A percentile compares a stretch with the other conserved stretches of the same genome.
Conservation (phyloP, 345 rosid species). For the Gossypium stocksii region DNA sequence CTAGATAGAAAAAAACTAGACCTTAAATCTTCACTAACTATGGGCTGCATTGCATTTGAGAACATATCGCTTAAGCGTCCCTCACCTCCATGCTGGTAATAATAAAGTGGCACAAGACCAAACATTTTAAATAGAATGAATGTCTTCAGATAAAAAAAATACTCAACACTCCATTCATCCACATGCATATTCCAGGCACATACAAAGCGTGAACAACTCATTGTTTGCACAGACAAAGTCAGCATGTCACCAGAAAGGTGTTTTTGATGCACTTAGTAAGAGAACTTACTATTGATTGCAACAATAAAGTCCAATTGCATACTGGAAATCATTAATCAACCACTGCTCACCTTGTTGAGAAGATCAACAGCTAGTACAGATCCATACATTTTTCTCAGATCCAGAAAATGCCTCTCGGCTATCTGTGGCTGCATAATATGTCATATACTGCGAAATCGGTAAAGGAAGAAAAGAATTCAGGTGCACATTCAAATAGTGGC, state of each 20-base stretch:
- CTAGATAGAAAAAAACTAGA: slow-evolving; percentile 33
- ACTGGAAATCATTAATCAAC: background rate
- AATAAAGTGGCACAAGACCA: slow-evolving; percentile 13
- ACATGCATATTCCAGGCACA: background rate
- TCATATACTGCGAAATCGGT: slow-evolving; percentile 10
- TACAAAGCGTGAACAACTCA: background rate
- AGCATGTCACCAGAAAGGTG: background rate
- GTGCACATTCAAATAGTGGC: slow-evolving; percentile 9
- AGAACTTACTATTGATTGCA: background rate
- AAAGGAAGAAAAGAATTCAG: slow-evolving; percentile 8
- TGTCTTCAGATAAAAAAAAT: background rate
- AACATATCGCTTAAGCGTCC: slow-evolving; percentile 76
- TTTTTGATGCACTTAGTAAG: background rate
- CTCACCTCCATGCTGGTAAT: slow-evolving; percentile 87
- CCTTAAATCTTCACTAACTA: slow-evolving; percentile 80
- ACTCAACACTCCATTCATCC: background rate
- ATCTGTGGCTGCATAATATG: slow-evolving; percentile 51
- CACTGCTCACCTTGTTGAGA: slow-evolving; percentile 64
- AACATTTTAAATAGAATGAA: slow-evolving; percentile 17
- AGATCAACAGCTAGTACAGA: slow-evolving; percentile 78
- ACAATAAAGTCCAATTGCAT: background rate
- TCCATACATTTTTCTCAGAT: slow-evolving; percentile 86
- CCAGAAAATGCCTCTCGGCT: slow-evolving; percentile 88
- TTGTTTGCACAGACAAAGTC: background rate
- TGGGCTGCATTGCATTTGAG: slow-evolving; percentile 59